Percentiles rank a stretch among this genome's conserved stretches.
Evolutionary conservation across 2,329 filamentous ascomycete species (phyloP).

Genomic region (Alternaria viburni): DNA sequence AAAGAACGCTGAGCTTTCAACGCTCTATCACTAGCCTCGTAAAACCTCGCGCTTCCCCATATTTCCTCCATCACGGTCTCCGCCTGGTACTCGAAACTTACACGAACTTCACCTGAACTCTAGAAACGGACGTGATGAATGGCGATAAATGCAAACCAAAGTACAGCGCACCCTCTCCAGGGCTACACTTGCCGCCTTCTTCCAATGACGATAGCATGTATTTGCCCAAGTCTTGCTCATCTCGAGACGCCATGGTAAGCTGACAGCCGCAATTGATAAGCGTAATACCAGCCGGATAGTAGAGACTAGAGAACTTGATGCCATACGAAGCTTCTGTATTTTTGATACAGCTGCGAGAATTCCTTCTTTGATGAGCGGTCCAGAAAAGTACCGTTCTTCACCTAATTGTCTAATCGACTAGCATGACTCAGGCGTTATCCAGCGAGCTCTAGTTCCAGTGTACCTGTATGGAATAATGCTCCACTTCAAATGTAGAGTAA

Average conservation of each 20-base stretch:
- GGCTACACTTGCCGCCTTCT: too few relatives aligned
- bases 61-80: not conserved
- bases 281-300: conserved; percentile 26
- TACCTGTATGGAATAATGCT: conserved; percentile 15
- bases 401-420: conserved; percentile 9
- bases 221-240: not conserved
- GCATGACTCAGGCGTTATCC: not conserved
- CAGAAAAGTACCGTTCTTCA: not conserved
- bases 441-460: conserved; percentile 7
- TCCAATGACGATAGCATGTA: not conserved
- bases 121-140: not conserved
- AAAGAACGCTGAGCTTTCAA: not conserved
- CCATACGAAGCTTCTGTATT: conserved; percentile 26
- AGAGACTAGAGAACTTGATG: conserved; percentile 21
- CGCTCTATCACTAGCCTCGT: not conserved
- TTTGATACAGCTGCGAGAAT: conserved; percentile 13
- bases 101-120: too few relatives aligned
- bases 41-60: not conserved
- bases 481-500: conserved; percentile 26
- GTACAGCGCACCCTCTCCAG: not conserved
- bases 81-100: not conserved
- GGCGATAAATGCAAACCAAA: not conserved
- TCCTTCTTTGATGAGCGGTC: not conserved
- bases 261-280: conserved; percentile 23
- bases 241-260: not conserved